A percentile compares a stretch with the other conserved stretches of the same genome.
Evolutionary conservation across 768 basidiomycete genomes (phyloP).

Genomic region (Psilocybe sp.): DNA sequence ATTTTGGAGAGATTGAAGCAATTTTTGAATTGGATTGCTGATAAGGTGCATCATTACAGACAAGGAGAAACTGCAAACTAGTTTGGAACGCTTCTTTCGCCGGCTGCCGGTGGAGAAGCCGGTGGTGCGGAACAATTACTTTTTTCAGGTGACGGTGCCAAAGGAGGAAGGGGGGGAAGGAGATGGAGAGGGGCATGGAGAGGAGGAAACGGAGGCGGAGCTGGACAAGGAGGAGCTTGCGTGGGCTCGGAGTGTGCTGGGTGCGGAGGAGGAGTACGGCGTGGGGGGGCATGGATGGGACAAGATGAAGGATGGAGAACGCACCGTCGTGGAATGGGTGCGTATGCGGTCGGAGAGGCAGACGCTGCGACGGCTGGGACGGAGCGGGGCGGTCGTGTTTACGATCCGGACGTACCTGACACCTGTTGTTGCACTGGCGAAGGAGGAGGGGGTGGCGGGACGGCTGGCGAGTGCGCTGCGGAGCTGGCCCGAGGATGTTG

Average conservation of each 20-base stretch:
- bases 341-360: conserved; percentile 65
- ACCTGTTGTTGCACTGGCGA: conserved; percentile 46
- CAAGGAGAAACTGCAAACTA: conserved; percentile 57
- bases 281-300: conserved; percentile 19
- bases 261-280: conserved; percentile 45
- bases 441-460: conserved; percentile 58
- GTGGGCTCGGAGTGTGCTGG: conserved; percentile 58
- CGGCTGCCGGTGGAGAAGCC: conserved; percentile 66
- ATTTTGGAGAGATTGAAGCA: not conserved
- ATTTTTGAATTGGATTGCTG: not conserved
- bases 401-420: conserved; percentile 66
- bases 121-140: conserved; percentile 70
- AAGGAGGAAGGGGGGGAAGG: conserved; percentile 14
- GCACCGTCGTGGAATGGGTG: conserved; percentile 39
- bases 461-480: conserved; percentile 61
- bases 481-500: conserved; percentile 66
- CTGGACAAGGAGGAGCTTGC: conserved; percentile 64
- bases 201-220: conserved; percentile 17
- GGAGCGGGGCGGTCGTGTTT: conserved; percentile 64
- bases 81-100: conserved; percentile 70
- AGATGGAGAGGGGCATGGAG: conserved; percentile 45
- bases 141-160: conserved; percentile 27
- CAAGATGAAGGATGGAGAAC: conserved; percentile 5
- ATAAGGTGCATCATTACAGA: conserved; percentile 33
- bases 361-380: conserved; percentile 60